Conservation (phyloP, 2,329 filamentous ascomycete genomes). For the Ophiocordyceps polyrhachis-furcata region DNA sequence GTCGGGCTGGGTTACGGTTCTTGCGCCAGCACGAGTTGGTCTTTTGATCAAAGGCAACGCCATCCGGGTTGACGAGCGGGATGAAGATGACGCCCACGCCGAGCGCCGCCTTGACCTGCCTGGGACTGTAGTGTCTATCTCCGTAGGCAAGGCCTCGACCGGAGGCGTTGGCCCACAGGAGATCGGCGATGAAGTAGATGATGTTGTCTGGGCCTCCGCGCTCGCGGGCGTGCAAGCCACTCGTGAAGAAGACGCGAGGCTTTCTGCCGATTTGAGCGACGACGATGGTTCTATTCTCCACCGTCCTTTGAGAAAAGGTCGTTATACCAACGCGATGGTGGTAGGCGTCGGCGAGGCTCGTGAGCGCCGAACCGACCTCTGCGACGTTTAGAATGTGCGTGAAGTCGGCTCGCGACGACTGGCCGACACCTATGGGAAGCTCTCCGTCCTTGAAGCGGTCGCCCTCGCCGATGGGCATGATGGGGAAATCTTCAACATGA, state of each 20-base stretch:
- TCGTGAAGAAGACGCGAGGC: not conserved
- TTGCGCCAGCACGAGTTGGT: conserved; percentile 34
- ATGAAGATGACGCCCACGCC: conserved; percentile 33
- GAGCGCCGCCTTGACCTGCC: conserved; percentile 31
- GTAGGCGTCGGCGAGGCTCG: not conserved
- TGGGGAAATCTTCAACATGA: not conserved
- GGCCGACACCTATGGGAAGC: not conserved
- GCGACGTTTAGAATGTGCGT: not conserved
- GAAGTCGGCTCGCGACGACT: not conserved
- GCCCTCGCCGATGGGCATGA: not conserved
- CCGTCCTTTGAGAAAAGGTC: not conserved
- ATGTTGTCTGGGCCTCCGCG: conserved; percentile 36
- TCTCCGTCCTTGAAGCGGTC: not conserved
- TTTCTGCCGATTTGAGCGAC: not conserved
- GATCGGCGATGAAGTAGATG: conserved; percentile 37
- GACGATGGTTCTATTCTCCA: not conserved
- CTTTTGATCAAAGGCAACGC: conserved; percentile 30
- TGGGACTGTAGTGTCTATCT: conserved; percentile 27
- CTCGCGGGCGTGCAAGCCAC: conserved; percentile 36
- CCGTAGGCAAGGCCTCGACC: conserved; percentile 32
- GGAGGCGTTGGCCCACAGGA: conserved; percentile 31
- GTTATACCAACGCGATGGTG: not conserved
- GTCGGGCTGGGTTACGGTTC: conserved; percentile 22
- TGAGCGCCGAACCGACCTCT: not conserved
- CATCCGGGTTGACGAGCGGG: conserved; percentile 34